These are phyloP conservation scores for Penstemon davidsonii DNA, from an alignment of 257 asterid genomes.

Conservation along the genomic window DNA sequence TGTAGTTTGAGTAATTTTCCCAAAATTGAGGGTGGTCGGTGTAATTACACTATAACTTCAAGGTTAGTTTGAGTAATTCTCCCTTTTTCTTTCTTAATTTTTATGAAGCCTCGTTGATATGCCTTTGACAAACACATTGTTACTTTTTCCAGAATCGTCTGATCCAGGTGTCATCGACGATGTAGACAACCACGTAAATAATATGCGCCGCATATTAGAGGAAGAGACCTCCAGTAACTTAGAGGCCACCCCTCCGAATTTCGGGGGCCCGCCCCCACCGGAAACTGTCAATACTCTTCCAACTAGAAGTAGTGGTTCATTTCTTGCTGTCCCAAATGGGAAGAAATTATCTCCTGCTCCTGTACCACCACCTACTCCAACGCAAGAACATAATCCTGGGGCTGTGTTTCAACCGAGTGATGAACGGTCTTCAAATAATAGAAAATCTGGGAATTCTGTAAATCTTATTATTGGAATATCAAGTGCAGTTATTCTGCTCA, in stretches of 20 bases:
- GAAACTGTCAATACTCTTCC: conserved; percentile 45
- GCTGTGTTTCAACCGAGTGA: conserved; percentile 31
- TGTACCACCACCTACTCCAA: conserved; percentile 19
- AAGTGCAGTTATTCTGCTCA: conserved; percentile 38
- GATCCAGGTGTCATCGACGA: background rate
- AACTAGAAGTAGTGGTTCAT: conserved; percentile 87
- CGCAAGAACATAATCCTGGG: conserved; percentile 30
- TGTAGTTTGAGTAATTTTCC: too few species aligned
- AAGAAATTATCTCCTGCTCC: conserved; percentile 43
- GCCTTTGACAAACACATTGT: background rate
- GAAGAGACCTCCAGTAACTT: conserved; percentile 38
- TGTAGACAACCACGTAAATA: background rate
- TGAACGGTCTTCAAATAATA: conserved; percentile 16
- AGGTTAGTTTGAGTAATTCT: too few species aligned
- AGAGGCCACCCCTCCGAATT: conserved; percentile 51
- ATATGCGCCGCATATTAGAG: conserved; percentile 6
- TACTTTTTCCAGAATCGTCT: conserved; percentile 6
- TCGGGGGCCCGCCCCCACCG: conserved; percentile 24
- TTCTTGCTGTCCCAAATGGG: conserved; percentile 55
- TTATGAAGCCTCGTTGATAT: background rate
- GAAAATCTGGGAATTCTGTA: conserved; percentile 37
- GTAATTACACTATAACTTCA: too few species aligned
- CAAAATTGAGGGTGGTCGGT: too few species aligned
- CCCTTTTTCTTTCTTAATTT: too few species aligned
- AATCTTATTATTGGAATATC: conserved; percentile 50